Conservation (phyloP, 345 rosid species). For the Schrenkiella parvula region DNA sequence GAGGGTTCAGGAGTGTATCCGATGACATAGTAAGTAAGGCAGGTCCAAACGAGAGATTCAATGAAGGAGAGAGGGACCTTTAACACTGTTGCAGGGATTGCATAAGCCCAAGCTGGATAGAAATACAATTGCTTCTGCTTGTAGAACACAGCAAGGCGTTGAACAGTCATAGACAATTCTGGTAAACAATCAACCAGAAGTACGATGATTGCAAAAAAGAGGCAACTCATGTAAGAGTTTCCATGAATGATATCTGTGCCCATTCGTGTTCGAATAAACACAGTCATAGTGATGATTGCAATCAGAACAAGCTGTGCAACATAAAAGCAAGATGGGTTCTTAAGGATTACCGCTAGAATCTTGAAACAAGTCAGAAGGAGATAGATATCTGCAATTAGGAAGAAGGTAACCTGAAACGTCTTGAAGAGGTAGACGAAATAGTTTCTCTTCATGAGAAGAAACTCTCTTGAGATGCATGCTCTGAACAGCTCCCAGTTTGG, state of each 20-base stretch:
- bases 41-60: conserved; percentile 55
- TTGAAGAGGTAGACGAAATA: conserved; percentile 71
- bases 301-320: conserved; percentile 47
- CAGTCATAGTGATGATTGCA: conserved; percentile 52
- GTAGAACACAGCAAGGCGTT: conserved; percentile 82
- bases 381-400: not conserved
- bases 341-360: not conserved
- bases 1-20: conserved; percentile 68
- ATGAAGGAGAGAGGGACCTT: conserved; percentile 63
- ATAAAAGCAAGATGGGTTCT: not conserved
- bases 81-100: conserved; percentile 70
- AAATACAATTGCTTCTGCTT: conserved; percentile 80
- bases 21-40: conserved; percentile 64
- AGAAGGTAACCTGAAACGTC: conserved; percentile 32
- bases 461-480: conserved; percentile 73
- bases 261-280: conserved; percentile 65
- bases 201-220: conserved; percentile 45
- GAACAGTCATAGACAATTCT: conserved; percentile 68
- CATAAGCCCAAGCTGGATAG: conserved; percentile 86
- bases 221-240: conserved; percentile 57
- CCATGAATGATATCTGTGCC: conserved; percentile 58
- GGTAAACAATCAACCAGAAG: conserved; percentile 71
- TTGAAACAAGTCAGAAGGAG: not conserved
- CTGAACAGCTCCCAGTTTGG: conserved; percentile 55
- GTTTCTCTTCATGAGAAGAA: conserved; percentile 81